Percentiles rank a stretch among this genome's conserved stretches.
These are phyloP conservation scores for Pezicula carpinea DNA, from an alignment of 2,329 filamentous ascomycete species.

Conservation along the genomic window DNA sequence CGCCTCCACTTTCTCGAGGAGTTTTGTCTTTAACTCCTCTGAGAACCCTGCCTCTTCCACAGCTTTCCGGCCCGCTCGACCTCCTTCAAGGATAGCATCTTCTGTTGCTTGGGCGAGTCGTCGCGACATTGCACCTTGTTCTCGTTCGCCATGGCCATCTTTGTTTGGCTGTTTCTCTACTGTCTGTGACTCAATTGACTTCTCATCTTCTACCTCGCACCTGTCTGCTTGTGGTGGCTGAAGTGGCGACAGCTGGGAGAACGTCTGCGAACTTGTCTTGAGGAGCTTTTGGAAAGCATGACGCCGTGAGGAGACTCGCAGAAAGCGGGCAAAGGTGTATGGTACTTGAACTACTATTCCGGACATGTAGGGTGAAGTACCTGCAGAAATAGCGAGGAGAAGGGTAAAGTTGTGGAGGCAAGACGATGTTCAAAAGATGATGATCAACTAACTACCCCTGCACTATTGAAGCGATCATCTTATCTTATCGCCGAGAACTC, in stretches of 20 bases:
- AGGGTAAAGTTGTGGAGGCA: too few species aligned
- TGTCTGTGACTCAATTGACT: slow-evolving; percentile 13
- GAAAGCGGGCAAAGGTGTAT: slow-evolving; percentile 22
- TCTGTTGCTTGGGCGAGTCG: slow-evolving; percentile 60
- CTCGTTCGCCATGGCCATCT: slow-evolving; percentile 5
- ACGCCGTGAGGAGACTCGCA: slow-evolving; percentile 18
- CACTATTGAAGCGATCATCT: too few species aligned
- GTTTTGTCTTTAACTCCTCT: slow-evolving; percentile 53
- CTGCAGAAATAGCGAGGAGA: too few species aligned
- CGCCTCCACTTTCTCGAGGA: slow-evolving; percentile 52
- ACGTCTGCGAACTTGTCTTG: slow-evolving; percentile 5
- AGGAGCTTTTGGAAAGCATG: slow-evolving; percentile 15
- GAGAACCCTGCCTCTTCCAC: slow-evolving; percentile 61
- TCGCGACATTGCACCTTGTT: slow-evolving; percentile 42
- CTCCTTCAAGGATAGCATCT: slow-evolving; percentile 54
- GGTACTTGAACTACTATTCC: slow-evolving; percentile 13
- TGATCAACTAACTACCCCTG: too few species aligned
- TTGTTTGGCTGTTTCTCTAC: slow-evolving; percentile 1
- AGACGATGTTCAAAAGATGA: too few species aligned
- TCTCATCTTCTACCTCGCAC: slow-evolving; percentile 10
- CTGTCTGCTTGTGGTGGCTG: slow-evolving; percentile 7
- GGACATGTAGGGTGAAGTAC: slow-evolving; percentile 22
- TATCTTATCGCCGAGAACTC: too few species aligned
- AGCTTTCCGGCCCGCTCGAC: slow-evolving; percentile 53
- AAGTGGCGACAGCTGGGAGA: slow-evolving; percentile 22